Base-by-base conservation (phyloP, 331 rosid species). In the Pyrus hybrid region DNA sequence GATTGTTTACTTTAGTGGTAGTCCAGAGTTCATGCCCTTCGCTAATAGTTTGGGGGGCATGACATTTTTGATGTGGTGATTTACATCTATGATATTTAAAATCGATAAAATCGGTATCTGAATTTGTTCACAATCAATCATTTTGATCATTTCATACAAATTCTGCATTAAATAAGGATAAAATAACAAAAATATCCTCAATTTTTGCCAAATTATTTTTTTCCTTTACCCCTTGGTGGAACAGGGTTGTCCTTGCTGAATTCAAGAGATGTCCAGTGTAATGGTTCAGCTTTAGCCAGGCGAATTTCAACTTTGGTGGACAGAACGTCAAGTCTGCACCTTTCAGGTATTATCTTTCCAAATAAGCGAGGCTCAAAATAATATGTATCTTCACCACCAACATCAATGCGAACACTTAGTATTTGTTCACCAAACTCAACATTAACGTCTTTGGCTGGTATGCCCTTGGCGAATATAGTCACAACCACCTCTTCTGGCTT, bases 381-480 rank as follows among this genome's bases (percentile, higher is more conserved):
- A 84, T 88, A 93, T 23, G 80, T 68, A 68, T 85, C 96, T 82
- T 89, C 91, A 25, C 87, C 93, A 60, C 91, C 82, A 75, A 83
- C 81, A 43, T 83, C 80, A 53, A 93, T 93, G 45, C 71, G 78
- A 23, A 91, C 93, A 86, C 89, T 84, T 23, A 93, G 80, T 56
- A 86, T 94, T 90, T 94, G 99, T 86, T 86, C 97, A 61, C 99
- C 99, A 60, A 88, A 92, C 22, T 92, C 90, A 7, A 92, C 82
- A 65, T 80, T 26, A 57, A 92, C 82, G 79, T 77, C 81, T 68
- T 87, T 77, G 68, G 81, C 84, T 23, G 86, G 90, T 71, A 94
- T 60, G 73, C 93, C 37, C 37, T 7, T 0, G 37, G 37, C 10
- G 37, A 33, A 33, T 33, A 33, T 33, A 33, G 37, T 33, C 37